Base-by-base conservation (phyloP, 139 green algal species). In the Chlorella ohadii region DNA sequence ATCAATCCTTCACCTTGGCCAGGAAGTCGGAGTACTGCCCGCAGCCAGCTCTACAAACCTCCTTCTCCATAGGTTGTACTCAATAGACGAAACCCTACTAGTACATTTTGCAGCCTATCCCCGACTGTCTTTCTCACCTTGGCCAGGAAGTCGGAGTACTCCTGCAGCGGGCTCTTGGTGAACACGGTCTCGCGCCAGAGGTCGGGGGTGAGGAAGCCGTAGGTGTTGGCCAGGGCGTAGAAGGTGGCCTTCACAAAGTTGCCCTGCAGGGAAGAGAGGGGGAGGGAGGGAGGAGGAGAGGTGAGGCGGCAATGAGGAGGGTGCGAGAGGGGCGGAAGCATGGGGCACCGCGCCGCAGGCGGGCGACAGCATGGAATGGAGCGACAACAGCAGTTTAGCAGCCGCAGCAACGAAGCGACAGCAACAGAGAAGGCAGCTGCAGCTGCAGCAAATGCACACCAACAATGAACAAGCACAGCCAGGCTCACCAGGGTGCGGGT, bases 181-280 rank as follows among this genome's bases (percentile, higher is more conserved):
- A 98, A 99, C 85, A 93, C 92, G 72, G 94, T 99, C 91, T 98
- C 95, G 67, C 90, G 89, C 97, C 97, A 99, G 81, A 99, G 89
- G 71, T 99, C 97, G 47, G 97, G 97, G 17, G 97, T 96, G 73
- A 99, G 90, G 96, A 99, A 99, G 75, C 91, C 94, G 81, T 99
- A 99, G 27, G 97, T 99, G 79, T 92, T 87, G 64, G 78, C 34
- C 31, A 77, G 65, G 17, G 90, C 90, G 17, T 85, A 91, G 84
- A 93, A 93, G 36, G 90, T 93, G n/a, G 90, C 90, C 88, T 91
- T 85, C 66, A 85, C 13, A 75, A 76, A 67, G 68, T 75, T 75
- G 68, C 68, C 68, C 68, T 38, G 47, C 47, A 28, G 44, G 82
- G 6, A 12, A 31, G 25, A 44, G 59, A 13, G 23, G 6, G 20